phyloP scores from a whole-genome alignment of 73 alveolate genomes.

The Paramecium sexaurelia region DNA sequence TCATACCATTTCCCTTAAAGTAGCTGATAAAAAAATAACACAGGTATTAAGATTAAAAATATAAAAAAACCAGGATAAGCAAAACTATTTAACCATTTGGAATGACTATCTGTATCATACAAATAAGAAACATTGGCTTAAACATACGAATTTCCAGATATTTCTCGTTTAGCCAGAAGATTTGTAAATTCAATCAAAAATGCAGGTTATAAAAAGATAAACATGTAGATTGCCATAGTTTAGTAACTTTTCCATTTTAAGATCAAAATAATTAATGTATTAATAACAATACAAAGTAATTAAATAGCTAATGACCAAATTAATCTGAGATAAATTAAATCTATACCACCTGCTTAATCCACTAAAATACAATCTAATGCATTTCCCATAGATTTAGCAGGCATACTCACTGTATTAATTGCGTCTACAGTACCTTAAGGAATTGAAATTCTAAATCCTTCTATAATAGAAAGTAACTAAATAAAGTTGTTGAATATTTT shows the following conservation, averaged over 20 bases:
- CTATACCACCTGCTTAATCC: neutral
- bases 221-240: neutral
- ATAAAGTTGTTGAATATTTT: neutral
- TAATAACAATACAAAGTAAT: neutral
- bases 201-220: neutral
- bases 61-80: neutral
- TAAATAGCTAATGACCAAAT: neutral
- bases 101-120: neutral
- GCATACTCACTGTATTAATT: neutral
- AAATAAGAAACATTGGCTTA: neutral
- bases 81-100: neutral
- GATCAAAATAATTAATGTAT: neutral
- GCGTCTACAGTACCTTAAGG: neutral
- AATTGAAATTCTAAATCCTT: neutral
- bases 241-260: neutral
- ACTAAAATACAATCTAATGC: neutral
- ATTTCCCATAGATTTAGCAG: constrained; percentile 28
- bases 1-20: neutral
- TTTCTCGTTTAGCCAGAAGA: neutral
- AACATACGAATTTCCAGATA: neutral
- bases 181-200: neutral
- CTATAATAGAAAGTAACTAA: neutral
- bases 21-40: neutral
- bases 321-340: neutral
- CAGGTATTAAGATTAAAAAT: neutral